Evolutionary conservation across 169 alveolate species (phyloP), one percentile per base, ranked within the genome.

Genomic region (Plasmodium cynomolgi): DNA sequence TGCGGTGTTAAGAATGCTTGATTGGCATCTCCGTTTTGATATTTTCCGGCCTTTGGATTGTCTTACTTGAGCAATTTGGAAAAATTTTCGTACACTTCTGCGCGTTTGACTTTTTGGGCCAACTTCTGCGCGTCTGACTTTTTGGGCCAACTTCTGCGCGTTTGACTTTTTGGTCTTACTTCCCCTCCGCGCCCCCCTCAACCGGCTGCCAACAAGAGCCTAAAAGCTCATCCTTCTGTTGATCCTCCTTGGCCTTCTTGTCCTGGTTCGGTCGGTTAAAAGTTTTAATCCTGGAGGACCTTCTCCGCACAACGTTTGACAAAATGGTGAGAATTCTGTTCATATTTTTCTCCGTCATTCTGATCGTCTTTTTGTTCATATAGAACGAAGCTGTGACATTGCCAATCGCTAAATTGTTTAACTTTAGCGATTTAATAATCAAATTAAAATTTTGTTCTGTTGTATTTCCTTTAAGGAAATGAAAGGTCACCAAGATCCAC

Each of bases 181-280:
- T 26, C 50, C 71, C 50, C 41, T 82, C n/a, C 34, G 29, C 20
- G 72, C 17, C 47, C 50, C 31, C 74, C 26, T 56, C 37, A 58
- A 88, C 90, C 3, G 94, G 94, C 37, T 88, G 84, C 94, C 94
- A 88, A 39, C 94, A 88, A 7, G 94, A 88, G 20, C 94, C 94
- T 56, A 88, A 80, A 17, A 79, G 31, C 71, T 79, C 91, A 88
- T 80, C 94, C 58, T 88, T 39, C 58, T 79, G 39, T 2, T 88
- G 56, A 3, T 54, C 44, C 33, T 88, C 88, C 26, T 44, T 80
- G 47, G 50, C 20, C 68, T 50, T 84, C 34, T 15, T 29, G n/a
- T 73, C 84, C 20, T 1, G 6, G 37, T 84, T 73, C 11, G 41
- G 34, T 3, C 34, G 44, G 41, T 80, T 88, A 58, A 33, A 62